Percentiles rank a stretch among this genome's conserved stretches.
These are phyloP conservation scores for Yamadazyma songkhlaensis DNA, from an alignment of 1,139 yeast genomes.

Conservation along the genomic window DNA sequence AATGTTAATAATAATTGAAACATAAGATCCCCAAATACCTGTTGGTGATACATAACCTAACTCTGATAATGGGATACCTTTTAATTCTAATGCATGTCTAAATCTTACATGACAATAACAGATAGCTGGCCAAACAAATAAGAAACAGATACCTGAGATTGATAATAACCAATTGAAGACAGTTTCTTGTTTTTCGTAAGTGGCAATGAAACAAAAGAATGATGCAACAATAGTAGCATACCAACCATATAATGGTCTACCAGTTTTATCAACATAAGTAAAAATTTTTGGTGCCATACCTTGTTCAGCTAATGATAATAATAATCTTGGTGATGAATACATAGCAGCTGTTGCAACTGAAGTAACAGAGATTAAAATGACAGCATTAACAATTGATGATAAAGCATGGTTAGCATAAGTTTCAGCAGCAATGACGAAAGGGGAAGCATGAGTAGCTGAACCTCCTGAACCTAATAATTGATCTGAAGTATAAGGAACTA, in stretches of 20 bases:
- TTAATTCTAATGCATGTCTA: conserved; percentile 37
- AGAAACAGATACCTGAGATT: conserved; percentile 41
- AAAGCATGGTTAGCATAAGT: conserved; percentile 32
- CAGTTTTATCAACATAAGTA: conserved; percentile 40
- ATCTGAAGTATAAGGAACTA: conserved; percentile 39
- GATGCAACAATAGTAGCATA: conserved; percentile 31
- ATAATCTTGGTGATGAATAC: conserved; percentile 43
- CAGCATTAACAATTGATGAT: conserved; percentile 42
- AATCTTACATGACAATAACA: conserved; percentile 43
- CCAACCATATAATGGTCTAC: conserved; percentile 44
- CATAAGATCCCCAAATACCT: conserved; percentile 40
- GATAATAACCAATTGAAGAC: conserved; percentile 46
- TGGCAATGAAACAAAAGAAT: conserved; percentile 33
- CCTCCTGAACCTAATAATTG: conserved; percentile 39
- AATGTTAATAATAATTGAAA: conserved; percentile 32
- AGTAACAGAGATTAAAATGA: conserved; percentile 42
- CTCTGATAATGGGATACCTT: conserved; percentile 31
- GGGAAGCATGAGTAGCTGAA: conserved; percentile 38
- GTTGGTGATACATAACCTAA: conserved; percentile 42
- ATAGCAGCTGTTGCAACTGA: conserved; percentile 45
- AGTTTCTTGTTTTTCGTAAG: conserved; percentile 37
- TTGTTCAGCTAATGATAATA: conserved; percentile 43
- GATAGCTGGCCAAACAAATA: conserved; percentile 43
- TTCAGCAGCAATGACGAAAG: conserved; percentile 45
- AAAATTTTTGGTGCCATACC: conserved; percentile 43